phyloP scores from a whole-genome alignment of 495 filamentous ascomycete species.

The Lasiosphaeria miniovina region DNA sequence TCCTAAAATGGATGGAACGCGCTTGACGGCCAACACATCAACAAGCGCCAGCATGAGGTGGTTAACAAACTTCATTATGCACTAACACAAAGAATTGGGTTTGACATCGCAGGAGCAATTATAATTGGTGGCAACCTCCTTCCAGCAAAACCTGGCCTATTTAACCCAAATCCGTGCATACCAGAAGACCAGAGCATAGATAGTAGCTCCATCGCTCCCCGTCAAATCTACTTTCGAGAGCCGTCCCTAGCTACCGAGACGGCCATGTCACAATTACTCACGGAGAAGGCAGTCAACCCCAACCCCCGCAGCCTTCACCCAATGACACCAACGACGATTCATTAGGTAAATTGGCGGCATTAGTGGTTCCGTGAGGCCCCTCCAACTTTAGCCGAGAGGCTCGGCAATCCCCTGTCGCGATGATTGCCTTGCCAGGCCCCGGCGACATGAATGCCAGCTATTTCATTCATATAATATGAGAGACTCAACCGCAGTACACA shows the following conservation, averaged over 20 bases:
- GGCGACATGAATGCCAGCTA: neutral
- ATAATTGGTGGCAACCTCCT: no score
- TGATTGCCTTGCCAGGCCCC: slow-evolving; percentile 1
- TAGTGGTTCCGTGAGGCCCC: slow-evolving; percentile 11
- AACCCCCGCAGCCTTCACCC: slow-evolving; percentile 5
- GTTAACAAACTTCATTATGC: no score
- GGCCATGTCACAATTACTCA: neutral
- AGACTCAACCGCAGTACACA: neutral
- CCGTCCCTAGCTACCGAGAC: neutral
- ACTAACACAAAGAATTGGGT: no score
- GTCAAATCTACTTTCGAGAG: no score
- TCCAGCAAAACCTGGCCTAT: no score
- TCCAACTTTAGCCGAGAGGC: slow-evolving; percentile 18
- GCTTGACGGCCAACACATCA: no score
- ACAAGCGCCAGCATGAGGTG: no score
- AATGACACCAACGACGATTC: slow-evolving; percentile 8
- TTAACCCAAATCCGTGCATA: no score
- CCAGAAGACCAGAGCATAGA: no score
- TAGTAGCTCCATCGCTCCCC: no score
- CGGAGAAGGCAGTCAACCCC: neutral
- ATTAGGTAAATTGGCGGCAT: slow-evolving; percentile 15
- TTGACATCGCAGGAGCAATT: no score
- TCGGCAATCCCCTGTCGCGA: slow-evolving; percentile 14
- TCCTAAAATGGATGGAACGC: no score
- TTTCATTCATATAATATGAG: neutral